These are phyloP conservation scores for Rhizopus arrhizus DNA, from an alignment of 371 early-diverging fungal genomes.

Conservation along the genomic window DNA sequence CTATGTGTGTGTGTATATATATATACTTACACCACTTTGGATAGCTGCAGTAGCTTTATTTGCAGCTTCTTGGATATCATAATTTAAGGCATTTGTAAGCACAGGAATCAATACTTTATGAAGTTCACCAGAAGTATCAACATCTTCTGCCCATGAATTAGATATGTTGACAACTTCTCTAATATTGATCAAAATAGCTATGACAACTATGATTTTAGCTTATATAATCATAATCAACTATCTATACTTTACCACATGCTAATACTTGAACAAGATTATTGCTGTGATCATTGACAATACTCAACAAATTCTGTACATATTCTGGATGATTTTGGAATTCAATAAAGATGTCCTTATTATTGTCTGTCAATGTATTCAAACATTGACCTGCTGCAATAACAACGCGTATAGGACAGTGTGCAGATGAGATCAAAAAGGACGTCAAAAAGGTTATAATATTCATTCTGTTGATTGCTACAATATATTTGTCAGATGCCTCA, in stretches of 20 bases:
- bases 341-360: slow-evolving; percentile 67
- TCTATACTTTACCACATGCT: slow-evolving; percentile 52
- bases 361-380: slow-evolving; percentile 82
- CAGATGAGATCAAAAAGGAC: slow-evolving; percentile 64
- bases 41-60: slow-evolving; percentile 50
- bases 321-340: slow-evolving; percentile 65
- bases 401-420: slow-evolving; percentile 62
- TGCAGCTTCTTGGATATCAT: slow-evolving; percentile 65
- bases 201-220: not conserved
- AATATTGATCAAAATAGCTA: slow-evolving; percentile 49
- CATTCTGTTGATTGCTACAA: slow-evolving; percentile 69
- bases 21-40: slow-evolving; percentile 48
- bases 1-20: not conserved
- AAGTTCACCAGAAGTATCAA: slow-evolving; percentile 41
- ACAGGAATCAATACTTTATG: slow-evolving; percentile 60
- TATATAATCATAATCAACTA: not conserved
- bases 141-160: slow-evolving; percentile 46
- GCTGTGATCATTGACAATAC: slow-evolving; percentile 46
- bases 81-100: slow-evolving; percentile 55
- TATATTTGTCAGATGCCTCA: slow-evolving; percentile 69
- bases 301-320: slow-evolving; percentile 55
- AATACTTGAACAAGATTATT: slow-evolving; percentile 57
- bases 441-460: slow-evolving; percentile 68
- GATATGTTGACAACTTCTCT: slow-evolving; percentile 37
- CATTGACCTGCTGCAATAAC: slow-evolving; percentile 79